Percentiles rank a stretch among this genome's conserved stretches.
phyloP scores from a whole-genome alignment of 1,284 basidiomycete species.

The Psilocybe mexicana region DNA sequence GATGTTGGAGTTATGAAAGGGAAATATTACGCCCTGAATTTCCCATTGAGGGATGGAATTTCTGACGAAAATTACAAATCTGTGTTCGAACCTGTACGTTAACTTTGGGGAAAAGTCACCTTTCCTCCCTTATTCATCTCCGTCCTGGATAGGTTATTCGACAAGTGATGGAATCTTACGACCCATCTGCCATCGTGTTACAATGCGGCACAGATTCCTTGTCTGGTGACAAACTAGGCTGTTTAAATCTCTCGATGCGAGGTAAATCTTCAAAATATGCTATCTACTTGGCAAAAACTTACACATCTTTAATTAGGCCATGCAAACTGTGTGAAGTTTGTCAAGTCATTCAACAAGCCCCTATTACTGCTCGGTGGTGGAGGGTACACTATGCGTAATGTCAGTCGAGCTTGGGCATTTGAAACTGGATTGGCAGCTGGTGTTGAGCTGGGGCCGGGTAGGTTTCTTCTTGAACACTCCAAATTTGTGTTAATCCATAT shows the following conservation, averaged over 20 bases:
- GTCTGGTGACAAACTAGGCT: slow-evolving; percentile 95
- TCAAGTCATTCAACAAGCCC: slow-evolving; percentile 95
- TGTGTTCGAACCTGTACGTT: slow-evolving; percentile 87
- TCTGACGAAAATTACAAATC: slow-evolving; percentile 95
- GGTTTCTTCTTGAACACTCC: slow-evolving; percentile 18
- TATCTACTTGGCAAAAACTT: neutral
- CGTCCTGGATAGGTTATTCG: slow-evolving; percentile 74
- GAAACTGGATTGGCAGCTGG: slow-evolving; percentile 98
- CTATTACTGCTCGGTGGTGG: slow-evolving; percentile 94
- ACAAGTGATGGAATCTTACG: slow-evolving; percentile 94
- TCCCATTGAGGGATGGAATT: slow-evolving; percentile 94
- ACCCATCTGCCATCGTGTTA: slow-evolving; percentile 94
- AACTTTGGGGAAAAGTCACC: neutral
- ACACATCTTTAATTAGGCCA: slow-evolving; percentile 59
- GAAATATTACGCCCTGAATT: slow-evolving; percentile 92
- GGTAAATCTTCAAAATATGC: slow-evolving; percentile 46
- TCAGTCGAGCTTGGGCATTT: slow-evolving; percentile 96
- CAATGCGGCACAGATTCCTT: slow-evolving; percentile 99
- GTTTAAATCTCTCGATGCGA: slow-evolving; percentile 96
- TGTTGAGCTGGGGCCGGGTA: slow-evolving; percentile 86
- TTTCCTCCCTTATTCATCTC: neutral
- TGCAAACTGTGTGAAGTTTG: slow-evolving; percentile 95
- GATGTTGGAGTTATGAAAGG: slow-evolving; percentile 94
- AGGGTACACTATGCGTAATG: slow-evolving; percentile 98
- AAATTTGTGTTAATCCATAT: neutral